A percentile compares a stretch with the other conserved stretches of the same genome.
Evolutionary conservation across 768 basidiomycete species (phyloP).

Genomic region (Piloderma croceum): DNA sequence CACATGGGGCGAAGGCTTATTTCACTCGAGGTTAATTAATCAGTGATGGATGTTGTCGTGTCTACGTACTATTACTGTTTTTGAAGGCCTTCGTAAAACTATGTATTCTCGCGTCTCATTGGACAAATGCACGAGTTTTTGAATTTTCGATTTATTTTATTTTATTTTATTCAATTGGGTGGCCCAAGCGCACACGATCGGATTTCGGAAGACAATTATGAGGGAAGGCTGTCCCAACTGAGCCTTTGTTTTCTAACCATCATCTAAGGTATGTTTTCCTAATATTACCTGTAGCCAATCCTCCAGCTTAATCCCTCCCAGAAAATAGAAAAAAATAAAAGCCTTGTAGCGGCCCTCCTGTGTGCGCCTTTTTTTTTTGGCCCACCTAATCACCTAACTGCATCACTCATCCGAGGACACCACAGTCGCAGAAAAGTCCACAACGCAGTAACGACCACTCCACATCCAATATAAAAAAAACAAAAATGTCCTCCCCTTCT

Average conservation of each 20-base stretch:
- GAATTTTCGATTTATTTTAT: no score
- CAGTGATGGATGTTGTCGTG: no score
- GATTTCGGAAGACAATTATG: no score
- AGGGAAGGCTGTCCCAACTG: slow-evolving; percentile 1
- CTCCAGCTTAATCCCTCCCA: slow-evolving; percentile 11
- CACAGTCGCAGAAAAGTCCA: slow-evolving; percentile 68
- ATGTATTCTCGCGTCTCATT: no score
- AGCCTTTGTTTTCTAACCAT: slow-evolving; percentile 59
- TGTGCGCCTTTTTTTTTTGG: slow-evolving; percentile 42
- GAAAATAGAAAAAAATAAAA: slow-evolving; percentile 61
- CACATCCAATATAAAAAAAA: slow-evolving; percentile 42
- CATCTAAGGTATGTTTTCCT: slow-evolving; percentile 52
- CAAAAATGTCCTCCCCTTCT: slow-evolving; percentile 53
- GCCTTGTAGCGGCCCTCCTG: slow-evolving; percentile 66
- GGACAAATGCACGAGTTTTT: no score
- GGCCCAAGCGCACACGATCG: no score
- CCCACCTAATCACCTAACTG: no score
- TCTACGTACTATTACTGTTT: no score
- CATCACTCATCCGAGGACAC: slow-evolving; percentile 4
- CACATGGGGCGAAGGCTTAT: slow-evolving; percentile 83
- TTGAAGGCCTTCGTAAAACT: no score
- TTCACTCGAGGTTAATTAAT: slow-evolving; percentile 72
- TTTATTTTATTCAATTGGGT: no score
- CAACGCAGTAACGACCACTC: slow-evolving; percentile 90
- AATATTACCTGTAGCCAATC: slow-evolving; percentile 11